Conservation (phyloP, 2,329 filamentous ascomycete genomes). For the Berkeleyomyces basicola region DNA sequence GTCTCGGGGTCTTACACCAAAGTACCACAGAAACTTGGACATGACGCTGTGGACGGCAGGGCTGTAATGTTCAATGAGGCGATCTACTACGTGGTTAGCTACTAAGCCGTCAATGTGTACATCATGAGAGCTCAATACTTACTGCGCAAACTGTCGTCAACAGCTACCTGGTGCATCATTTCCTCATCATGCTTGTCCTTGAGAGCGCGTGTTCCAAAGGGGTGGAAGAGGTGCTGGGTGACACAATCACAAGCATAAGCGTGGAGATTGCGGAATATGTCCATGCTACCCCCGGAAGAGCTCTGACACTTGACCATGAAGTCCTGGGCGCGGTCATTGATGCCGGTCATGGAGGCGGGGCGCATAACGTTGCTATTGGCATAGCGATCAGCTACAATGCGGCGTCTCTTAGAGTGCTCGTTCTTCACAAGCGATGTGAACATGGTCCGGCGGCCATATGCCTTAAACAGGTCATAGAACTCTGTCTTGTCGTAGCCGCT, state of each 20-base stretch:
- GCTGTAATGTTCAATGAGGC: slow-evolving; percentile 40
- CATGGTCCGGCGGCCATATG: slow-evolving; percentile 43
- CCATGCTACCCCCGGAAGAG: slow-evolving; percentile 30
- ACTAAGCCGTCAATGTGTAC: not conserved
- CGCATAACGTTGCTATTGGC: slow-evolving; percentile 51
- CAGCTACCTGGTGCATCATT: slow-evolving; percentile 52
- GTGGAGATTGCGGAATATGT: slow-evolving; percentile 48
- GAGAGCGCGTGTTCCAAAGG: slow-evolving; percentile 45
- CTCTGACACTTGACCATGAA: slow-evolving; percentile 38
- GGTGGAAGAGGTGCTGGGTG: slow-evolving; percentile 53
- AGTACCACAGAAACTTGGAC: slow-evolving; percentile 26
- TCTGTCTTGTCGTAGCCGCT: slow-evolving; percentile 50
- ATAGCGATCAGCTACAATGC: slow-evolving; percentile 49
- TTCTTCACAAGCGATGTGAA: slow-evolving; percentile 40
- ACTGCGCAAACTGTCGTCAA: slow-evolving; percentile 52
- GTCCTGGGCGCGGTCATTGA: slow-evolving; percentile 36
- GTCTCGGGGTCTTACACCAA: slow-evolving; percentile 36
- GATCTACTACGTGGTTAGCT: slow-evolving; percentile 27
- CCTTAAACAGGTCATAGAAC: slow-evolving; percentile 44
- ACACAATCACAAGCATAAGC: slow-evolving; percentile 54
- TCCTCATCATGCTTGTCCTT: slow-evolving; percentile 37
- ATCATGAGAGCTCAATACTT: slow-evolving; percentile 17
- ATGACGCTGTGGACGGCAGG: slow-evolving; percentile 34
- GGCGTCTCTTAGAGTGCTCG: slow-evolving; percentile 47
- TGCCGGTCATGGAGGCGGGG: slow-evolving; percentile 35